phyloP scores from a whole-genome alignment of 495 filamentous ascomycete genomes.

The Cladorrhinum samala region DNA sequence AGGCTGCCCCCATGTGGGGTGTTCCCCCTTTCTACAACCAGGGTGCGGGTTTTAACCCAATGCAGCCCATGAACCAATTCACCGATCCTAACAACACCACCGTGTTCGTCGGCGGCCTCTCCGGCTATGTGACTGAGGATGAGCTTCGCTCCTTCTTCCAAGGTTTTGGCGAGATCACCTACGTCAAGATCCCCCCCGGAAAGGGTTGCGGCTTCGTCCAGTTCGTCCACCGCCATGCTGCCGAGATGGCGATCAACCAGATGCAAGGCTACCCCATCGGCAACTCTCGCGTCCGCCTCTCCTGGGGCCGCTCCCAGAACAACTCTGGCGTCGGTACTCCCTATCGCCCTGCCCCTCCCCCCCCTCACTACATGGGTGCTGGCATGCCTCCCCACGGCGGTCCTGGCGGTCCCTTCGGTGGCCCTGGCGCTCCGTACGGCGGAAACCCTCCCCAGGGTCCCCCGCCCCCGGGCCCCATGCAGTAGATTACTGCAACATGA shows the following conservation, averaged over 20 bases:
- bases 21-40: conserved; percentile 32
- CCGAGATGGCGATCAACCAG: conserved; percentile 99
- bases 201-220: conserved; percentile 99
- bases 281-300: conserved; percentile 94
- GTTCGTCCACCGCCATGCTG: conserved; percentile 97
- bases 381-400: conserved; percentile 25
- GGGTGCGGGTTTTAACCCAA: conserved; percentile 34
- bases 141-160: conserved; percentile 99
- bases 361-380: conserved; percentile 58
- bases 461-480: conserved; percentile 23
- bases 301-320: conserved; percentile 97
- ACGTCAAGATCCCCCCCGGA: conserved; percentile 98
- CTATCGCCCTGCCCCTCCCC: conserved; percentile 91
- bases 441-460: conserved; percentile 26
- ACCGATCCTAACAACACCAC: conserved; percentile 99
- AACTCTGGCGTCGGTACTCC: conserved; percentile 98
- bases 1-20: conserved; percentile 34
- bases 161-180: conserved; percentile 98
- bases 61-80: conserved; percentile 99
- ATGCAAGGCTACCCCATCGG: conserved; percentile 99
- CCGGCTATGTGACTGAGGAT: conserved; percentile 98
- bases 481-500: conserved; percentile 11
- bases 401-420: conserved; percentile 16
- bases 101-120: conserved; percentile 95
- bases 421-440: conserved; percentile 23